A percentile compares a stretch with the other conserved stretches of the same genome.
Conservation (phyloP, 352 stramenopile species). For the Globisporangium acanthophoron region DNA sequence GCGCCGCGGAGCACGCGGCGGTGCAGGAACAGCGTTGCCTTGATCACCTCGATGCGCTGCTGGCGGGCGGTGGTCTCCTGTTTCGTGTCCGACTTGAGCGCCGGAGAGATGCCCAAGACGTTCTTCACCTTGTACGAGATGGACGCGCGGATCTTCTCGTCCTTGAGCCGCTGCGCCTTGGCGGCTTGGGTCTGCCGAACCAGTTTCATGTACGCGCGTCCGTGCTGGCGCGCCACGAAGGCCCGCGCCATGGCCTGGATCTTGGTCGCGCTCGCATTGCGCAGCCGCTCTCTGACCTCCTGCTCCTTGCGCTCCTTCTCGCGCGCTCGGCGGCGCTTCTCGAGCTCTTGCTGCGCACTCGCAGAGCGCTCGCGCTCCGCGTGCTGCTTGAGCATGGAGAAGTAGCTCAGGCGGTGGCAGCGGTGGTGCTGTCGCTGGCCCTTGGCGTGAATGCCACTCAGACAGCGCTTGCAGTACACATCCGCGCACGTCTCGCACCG, state of each 20-base stretch:
- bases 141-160: slow-evolving; percentile 30
- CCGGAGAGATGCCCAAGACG: slow-evolving; percentile 29
- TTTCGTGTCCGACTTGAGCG: slow-evolving; percentile 51
- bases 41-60: slow-evolving; percentile 35
- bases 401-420: slow-evolving; percentile 60
- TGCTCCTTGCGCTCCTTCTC: slow-evolving; percentile 20
- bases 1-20: slow-evolving; percentile 4
- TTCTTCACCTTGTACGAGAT: slow-evolving; percentile 36
- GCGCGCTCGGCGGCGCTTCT: slow-evolving; percentile 18
- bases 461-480: slow-evolving; percentile 64
- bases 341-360: slow-evolving; percentile 29
- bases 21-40: slow-evolving; percentile 44
- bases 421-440: slow-evolving; percentile 50
- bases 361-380: slow-evolving; percentile 28
- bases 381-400: slow-evolving; percentile 50
- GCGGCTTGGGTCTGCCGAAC: slow-evolving; percentile 42
- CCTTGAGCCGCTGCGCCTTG: slow-evolving; percentile 33
- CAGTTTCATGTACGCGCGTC: slow-evolving; percentile 44
- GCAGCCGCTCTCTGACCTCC: slow-evolving; percentile 14
- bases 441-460: slow-evolving; percentile 48
- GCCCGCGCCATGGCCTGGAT: slow-evolving; percentile 37
- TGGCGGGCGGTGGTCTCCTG: slow-evolving; percentile 32
- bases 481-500: slow-evolving; percentile 55
- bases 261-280: slow-evolving; percentile 26
- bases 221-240: slow-evolving; percentile 26